Conservation (phyloP, 2,329 filamentous ascomycete genomes). For the Ilyonectria destructans region DNA sequence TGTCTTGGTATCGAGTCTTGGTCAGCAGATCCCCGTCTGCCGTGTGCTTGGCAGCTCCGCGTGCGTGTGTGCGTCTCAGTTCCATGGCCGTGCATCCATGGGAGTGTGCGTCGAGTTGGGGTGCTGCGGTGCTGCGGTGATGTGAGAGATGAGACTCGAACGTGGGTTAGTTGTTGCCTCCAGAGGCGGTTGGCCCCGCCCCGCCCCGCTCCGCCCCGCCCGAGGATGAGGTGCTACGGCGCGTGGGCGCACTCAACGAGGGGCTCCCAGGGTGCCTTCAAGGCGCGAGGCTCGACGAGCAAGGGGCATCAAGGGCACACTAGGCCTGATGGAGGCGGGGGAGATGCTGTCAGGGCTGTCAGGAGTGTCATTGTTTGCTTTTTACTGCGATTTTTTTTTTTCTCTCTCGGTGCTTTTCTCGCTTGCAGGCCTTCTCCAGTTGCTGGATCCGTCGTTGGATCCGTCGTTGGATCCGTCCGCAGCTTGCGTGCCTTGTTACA, state of each 20-base stretch:
- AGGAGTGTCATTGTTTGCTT: constrained; percentile 17
- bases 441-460: background rate
- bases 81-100: constrained; percentile 10
- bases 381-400: constrained; percentile 5
- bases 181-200: constrained; percentile 21
- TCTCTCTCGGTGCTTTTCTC: constrained; percentile 14
- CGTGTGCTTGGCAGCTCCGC: constrained; percentile 3
- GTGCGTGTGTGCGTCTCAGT: constrained; percentile 5
- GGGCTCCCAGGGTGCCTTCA: constrained; percentile 35
- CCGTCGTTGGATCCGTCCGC: background rate
- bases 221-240: constrained; percentile 31
- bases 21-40: constrained; percentile 26
- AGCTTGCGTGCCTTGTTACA: background rate
- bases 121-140: background rate
- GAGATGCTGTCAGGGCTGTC: constrained; percentile 16
- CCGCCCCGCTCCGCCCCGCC: constrained; percentile 44
- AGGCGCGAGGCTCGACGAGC: constrained; percentile 10
- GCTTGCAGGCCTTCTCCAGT: constrained; percentile 13
- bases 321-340: background rate
- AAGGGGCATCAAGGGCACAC: background rate
- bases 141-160: background rate
- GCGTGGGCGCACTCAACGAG: constrained; percentile 10
- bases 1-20: constrained; percentile 15
- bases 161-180: no score
- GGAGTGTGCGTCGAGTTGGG: constrained; percentile 2